Evolutionary conservation across 2,329 filamentous ascomycete species (phyloP).

Genomic region (Aureobasidium subglaciale): DNA sequence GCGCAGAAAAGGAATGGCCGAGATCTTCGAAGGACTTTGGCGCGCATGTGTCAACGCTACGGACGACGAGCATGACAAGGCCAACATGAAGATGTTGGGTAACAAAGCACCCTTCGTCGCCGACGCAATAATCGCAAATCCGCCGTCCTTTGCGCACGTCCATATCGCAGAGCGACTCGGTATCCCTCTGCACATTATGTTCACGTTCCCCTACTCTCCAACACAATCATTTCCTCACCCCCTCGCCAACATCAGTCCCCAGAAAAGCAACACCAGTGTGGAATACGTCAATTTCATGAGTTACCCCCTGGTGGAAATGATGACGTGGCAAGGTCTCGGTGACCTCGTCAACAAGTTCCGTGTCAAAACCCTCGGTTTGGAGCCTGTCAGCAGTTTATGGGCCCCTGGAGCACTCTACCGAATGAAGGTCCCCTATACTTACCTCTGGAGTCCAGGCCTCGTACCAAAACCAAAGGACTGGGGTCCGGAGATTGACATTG

Average conservation of each 20-base stretch:
- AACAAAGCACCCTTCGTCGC: conserved; percentile 56
- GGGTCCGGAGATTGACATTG: conserved; percentile 30
- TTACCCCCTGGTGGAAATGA: conserved; percentile 74
- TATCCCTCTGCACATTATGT: conserved; percentile 57
- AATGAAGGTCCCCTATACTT: conserved; percentile 68
- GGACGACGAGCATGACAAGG: conserved; percentile 57
- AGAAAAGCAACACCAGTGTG: conserved; percentile 51
- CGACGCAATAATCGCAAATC: conserved; percentile 80
- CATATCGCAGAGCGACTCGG: conserved; percentile 74
- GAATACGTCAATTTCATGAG: conserved; percentile 77
- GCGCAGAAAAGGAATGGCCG: conserved; percentile 62
- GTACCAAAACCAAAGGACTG: conserved; percentile 42
- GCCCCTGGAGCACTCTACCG: conserved; percentile 66
- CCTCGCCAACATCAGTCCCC: conserved; percentile 61
- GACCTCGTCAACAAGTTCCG: conserved; percentile 72
- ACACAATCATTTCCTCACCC: conserved; percentile 72
- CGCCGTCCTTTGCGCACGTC: conserved; percentile 68
- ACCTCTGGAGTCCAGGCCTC: conserved; percentile 43
- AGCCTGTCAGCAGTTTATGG: conserved; percentile 70
- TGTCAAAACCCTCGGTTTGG: conserved; percentile 59
- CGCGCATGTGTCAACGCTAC: conserved; percentile 66
- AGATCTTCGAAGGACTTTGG: conserved; percentile 82
- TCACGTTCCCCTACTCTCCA: conserved; percentile 64
- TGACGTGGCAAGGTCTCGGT: conserved; percentile 58
- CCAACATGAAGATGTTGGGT: conserved; percentile 55